Conservation (phyloP, 371 early-diverging fungal species). For the Lichtheimia hyalospora region DNA sequence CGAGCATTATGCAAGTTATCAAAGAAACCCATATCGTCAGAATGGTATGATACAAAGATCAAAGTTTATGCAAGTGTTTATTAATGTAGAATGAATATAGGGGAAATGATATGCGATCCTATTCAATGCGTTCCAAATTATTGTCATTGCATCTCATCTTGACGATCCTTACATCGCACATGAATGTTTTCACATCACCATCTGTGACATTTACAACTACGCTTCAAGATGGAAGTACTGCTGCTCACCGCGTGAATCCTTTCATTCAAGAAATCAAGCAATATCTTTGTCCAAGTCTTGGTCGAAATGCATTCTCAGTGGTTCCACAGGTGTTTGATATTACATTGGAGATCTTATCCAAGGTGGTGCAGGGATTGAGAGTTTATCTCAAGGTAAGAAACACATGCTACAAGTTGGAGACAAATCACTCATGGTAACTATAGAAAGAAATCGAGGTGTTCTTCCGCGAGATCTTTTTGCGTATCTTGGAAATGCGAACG, state of each 20-base stretch:
- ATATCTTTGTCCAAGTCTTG: conserved; percentile 78
- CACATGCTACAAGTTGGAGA: too few species aligned
- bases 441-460: conserved; percentile 74
- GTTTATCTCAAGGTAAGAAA: conserved; percentile 61
- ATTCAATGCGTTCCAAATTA: conserved; percentile 65
- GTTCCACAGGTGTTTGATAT: conserved; percentile 84
- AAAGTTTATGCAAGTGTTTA: not conserved
- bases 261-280: conserved; percentile 84
- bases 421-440: not conserved
- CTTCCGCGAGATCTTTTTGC: conserved; percentile 72
- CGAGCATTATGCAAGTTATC: conserved; percentile 93
- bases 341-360: conserved; percentile 80
- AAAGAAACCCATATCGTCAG: conserved; percentile 62
- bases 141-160: conserved; percentile 63
- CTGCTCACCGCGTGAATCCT: conserved; percentile 36
- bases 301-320: conserved; percentile 75
- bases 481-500: conserved; percentile 68
- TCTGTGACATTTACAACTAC: conserved; percentile 35
- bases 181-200: conserved; percentile 56
- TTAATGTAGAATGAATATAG: conserved; percentile 14
- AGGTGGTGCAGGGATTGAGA: conserved; percentile 68
- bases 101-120: conserved; percentile 52
- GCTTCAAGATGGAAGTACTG: conserved; percentile 15
- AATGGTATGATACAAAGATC: conserved; percentile 33
- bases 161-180: conserved; percentile 55